Percentiles rank a stretch among this genome's conserved stretches.
phyloP scores from a whole-genome alignment of 257 asterid genomes.

The Oldenlandia corymbosa region DNA sequence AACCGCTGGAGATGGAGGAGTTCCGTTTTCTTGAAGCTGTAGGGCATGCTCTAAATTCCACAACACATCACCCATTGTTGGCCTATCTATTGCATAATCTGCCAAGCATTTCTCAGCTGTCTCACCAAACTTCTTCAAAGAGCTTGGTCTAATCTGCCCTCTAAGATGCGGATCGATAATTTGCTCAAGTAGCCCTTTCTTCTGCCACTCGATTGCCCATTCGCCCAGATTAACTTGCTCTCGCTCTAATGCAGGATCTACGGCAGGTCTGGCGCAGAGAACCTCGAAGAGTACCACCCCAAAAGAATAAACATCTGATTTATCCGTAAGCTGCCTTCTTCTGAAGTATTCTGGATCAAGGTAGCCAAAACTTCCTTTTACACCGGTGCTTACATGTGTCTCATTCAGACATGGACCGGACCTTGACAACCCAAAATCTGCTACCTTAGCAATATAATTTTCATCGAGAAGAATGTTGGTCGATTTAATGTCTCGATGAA shows the following conservation, averaged over 20 bases:
- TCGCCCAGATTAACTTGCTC: slow-evolving; percentile 12
- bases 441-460: slow-evolving; percentile 12
- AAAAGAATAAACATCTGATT: slow-evolving; percentile 13
- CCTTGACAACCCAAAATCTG: slow-evolving; percentile 16
- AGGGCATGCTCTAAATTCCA: slow-evolving; percentile 10
- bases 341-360: slow-evolving; percentile 16
- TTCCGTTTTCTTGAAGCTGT: slow-evolving; percentile 12
- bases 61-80: slow-evolving; percentile 11
- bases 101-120: slow-evolving; percentile 12
- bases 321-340: slow-evolving; percentile 13
- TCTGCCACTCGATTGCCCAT: slow-evolving; percentile 12
- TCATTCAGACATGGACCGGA: slow-evolving; percentile 12
- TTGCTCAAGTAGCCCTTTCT: slow-evolving; percentile 8
- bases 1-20: neutral
- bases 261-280: slow-evolving; percentile 13
- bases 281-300: slow-evolving; percentile 13
- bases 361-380: slow-evolving; percentile 18
- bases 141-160: slow-evolving; percentile 7
- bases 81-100: slow-evolving; percentile 10
- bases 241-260: slow-evolving; percentile 8
- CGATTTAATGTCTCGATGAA: slow-evolving; percentile 22
- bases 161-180: slow-evolving; percentile 11
- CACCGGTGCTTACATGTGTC: slow-evolving; percentile 17
- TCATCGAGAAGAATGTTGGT: slow-evolving; percentile 24
- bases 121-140: slow-evolving; percentile 9